Evolutionary conservation across 176 grass and related monocot species (phyloP), one percentile per base, ranked within the genome.

Genomic region (Zoysia japonica): DNA sequence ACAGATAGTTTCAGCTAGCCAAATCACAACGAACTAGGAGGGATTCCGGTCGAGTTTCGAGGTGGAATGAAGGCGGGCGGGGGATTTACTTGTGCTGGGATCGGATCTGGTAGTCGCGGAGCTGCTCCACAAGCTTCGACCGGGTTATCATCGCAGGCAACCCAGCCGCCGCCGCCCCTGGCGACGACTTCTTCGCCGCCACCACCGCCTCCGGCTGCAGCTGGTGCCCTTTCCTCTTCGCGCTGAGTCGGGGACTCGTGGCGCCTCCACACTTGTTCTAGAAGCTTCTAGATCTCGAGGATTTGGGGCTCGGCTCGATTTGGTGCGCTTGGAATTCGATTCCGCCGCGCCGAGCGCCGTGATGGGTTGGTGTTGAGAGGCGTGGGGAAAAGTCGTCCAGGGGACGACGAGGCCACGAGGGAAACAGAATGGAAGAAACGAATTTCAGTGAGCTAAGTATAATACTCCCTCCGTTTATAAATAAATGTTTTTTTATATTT

Each of bases 91-190:
- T 98, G 90, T 98, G 95, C 88, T 98, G 91, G 76, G 94, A 97
- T 82, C 94, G 94, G 87, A 97, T 94, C 91, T 94, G 92, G 78
- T 98, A 94, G 77, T 94, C 95, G 70, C 95, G 87, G 49, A 98
- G 90, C 88, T 98, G 95, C 85, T 98, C 95, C 67, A 94, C 95
- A 84, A 98, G 92, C 92, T 98, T 98, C 47, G 95, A 98, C 39
- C 91, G 89, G 77, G 95, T 98, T 79, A 94, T 98, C 95, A 98
- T 98, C 74, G 83, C 85, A 89, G 77, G 76, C 7, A 54, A 71
- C 77, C 71, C 77, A 50, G 77, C 77, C 36, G 81, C 49, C 41
- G 79, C 79, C 6, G 83, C 48, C 68, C 11, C 62, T 28, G 86
- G 50, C 68, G 12, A 41, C 79, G 81, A 68, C 63, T 52, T 20